These are phyloP conservation scores for Suhomyces prunicola DNA, from an alignment of 805 yeast species.

Conservation along the genomic window DNA sequence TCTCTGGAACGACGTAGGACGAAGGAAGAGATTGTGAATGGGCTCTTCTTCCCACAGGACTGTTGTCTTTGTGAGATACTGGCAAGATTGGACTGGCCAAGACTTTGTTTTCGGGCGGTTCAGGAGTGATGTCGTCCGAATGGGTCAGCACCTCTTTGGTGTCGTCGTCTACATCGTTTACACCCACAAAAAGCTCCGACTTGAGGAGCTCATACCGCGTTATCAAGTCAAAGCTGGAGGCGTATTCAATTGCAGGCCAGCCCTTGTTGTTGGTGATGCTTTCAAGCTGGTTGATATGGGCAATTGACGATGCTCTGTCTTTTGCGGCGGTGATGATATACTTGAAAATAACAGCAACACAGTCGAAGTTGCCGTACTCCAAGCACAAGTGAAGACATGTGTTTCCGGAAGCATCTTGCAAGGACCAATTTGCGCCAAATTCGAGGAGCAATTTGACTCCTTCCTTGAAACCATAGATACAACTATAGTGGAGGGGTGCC, in stretches of 20 bases:
- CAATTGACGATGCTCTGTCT: conserved; percentile 13
- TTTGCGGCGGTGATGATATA: conserved; percentile 7
- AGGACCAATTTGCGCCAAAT: conserved; percentile 56
- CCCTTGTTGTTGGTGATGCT: conserved; percentile 52
- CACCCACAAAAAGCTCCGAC: conserved; percentile 7
- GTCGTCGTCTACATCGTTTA: background rate
- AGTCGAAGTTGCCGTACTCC: conserved; percentile 60
- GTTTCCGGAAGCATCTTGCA: conserved; percentile 31
- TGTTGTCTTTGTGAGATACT: conserved; percentile 17
- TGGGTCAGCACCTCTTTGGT: background rate
- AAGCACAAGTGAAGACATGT: conserved; percentile 44
- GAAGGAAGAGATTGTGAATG: conserved; percentile 34
- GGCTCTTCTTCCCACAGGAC: conserved; percentile 16
- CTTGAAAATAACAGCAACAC: conserved; percentile 30
- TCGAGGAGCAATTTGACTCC: conserved; percentile 64
- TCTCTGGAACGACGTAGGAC: conserved; percentile 5
- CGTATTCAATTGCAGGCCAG: conserved; percentile 42
- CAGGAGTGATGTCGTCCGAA: background rate
- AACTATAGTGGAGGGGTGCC: conserved; percentile 70
- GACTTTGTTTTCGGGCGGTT: conserved; percentile 19
- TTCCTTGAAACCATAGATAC: conserved; percentile 55
- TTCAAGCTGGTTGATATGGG: conserved; percentile 50
- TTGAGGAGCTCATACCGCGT: conserved; percentile 23
- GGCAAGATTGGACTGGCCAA: conserved; percentile 32
- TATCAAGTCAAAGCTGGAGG: conserved; percentile 28